Base-by-base conservation (phyloP, 805 yeast species). In the Gaillardinia entomophila region DNA sequence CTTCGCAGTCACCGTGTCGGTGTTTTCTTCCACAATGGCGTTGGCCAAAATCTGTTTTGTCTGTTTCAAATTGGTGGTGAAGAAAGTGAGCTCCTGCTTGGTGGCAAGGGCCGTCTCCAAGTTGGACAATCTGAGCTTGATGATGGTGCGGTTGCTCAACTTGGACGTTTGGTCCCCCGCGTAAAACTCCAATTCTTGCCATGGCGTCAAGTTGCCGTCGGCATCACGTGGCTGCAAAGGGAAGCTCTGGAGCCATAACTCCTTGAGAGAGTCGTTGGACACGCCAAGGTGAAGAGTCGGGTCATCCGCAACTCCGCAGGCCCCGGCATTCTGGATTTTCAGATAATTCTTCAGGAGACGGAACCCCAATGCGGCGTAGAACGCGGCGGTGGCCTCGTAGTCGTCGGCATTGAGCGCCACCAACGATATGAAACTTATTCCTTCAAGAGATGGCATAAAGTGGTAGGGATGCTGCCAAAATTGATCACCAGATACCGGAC, bases 231-330 rank as follows among this genome's bases (percentile, higher is more conserved):
- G 49, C 40, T 64, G 69, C 26, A 71, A 60, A 14, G 84, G 86
- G 53, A 77, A 81, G 15, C 78, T 61, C 53, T 81, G 84, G 29
- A 83, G 52, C 94, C 94, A 83, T 18, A 75, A 56, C 55, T 83
- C 94, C 41, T 67, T 72, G 31, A 79, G 48, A 1, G 89, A 81
- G 41, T 81, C 86, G 35, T 63, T 66, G 6, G 86, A 72, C 28
- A 82, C 62, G 4, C 89, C 89, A 28, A 62, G 54, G 12, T 65
- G 53, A 20, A 52, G 42, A 26, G 48, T 46, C 31, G 62, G 44
- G 31, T 51, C 49, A 37, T 45, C 45, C 14, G 34, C 20, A 16
- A 40, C 36, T 13, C 41, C 43, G 20, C 52, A 41, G 40, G 59
- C 40, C 40, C 30, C 11, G 38, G 57, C 26, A 66, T 62, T 34